These are phyloP conservation scores for Nepenthes mirabilis DNA, from an alignment of 148 eudicot species.

Conservation along the genomic window DNA sequence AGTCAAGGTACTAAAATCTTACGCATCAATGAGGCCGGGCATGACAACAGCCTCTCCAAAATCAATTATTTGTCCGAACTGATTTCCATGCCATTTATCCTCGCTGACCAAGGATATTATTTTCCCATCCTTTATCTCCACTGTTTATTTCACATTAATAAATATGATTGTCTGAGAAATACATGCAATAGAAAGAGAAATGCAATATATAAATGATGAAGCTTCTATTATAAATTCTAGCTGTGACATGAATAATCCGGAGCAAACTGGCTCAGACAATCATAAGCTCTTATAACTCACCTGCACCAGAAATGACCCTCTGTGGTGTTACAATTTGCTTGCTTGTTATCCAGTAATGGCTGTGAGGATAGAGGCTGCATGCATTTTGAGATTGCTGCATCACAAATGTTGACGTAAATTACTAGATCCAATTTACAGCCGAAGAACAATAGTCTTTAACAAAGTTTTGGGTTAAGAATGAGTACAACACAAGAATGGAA, in stretches of 20 bases:
- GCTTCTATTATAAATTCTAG: background rate
- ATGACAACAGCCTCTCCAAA: conserved; percentile 92
- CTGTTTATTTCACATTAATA: conserved; percentile 42
- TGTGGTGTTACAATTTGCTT: conserved; percentile 79
- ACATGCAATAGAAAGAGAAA: background rate
- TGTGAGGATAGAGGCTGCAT: conserved; percentile 60
- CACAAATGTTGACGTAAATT: conserved; percentile 1
- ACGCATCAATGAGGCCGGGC: conserved; percentile 98
- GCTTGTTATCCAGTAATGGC: conserved; percentile 86
- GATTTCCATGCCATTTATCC: conserved; percentile 46
- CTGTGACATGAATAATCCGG: background rate
- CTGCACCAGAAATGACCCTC: conserved; percentile 81
- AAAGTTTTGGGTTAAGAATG: background rate
- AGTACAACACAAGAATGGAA: background rate
- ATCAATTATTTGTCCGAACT: conserved; percentile 38
- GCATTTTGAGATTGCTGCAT: conserved; percentile 29
- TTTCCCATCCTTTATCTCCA: conserved; percentile 75
- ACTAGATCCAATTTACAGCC: background rate
- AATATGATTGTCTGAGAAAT: conserved; percentile 5
- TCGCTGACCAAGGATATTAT: conserved; percentile 49
- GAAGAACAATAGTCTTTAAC: background rate
- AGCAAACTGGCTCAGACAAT: background rate
- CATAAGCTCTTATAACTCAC: conserved; percentile 15
- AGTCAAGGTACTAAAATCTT: conserved; percentile 20
- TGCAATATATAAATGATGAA: background rate